Evolutionary conservation across 495 filamentous ascomycete species (phyloP), one percentile per base, ranked within the genome.

Genomic region (Lasiosphaeriaceae sp.): DNA sequence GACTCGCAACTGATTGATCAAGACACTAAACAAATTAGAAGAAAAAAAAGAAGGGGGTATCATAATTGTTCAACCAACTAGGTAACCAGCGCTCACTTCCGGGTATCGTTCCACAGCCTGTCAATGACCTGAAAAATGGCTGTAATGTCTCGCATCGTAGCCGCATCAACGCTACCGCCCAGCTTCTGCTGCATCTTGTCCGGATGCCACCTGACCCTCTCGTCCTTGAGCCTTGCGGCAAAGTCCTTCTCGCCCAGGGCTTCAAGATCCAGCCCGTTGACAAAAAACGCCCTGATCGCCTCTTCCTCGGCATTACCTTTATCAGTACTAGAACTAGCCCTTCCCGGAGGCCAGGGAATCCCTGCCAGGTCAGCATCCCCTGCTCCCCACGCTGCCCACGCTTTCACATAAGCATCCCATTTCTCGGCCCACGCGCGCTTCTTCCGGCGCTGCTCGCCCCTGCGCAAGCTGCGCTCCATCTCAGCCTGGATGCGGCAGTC

Each of bases 121-220:
- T 97, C 94, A 51, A 98, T 79, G 46, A 89, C 85, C 76, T 97
- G 93, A 65, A 98, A 98, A 11, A 96, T 87, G 6, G 88, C 87
- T 12, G 92, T 98, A 16, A 97, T 89, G 49, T 73, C 67, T 48
- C 80, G 81, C 72, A 87, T 86, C 69, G 95, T 80, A 1, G 85
- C 83, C 2, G 77, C 71, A 17, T 88, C 83, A 45, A 90, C 85
- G 55, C 79, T 70, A 0, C 79, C 83, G 2, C 90, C 89, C 62
- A 92, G 85, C 47, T 86, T 82, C 73, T 97, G 95, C 77, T 96
- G 90, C 31, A 97, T 88, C 78, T 97, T 99, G 72, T 99, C 94
- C 11, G 94, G 94, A 81, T 99, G 94, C 94, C 94, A 99, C 11
- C 91, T 76, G 11, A 97, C 84, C 37, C 94, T 82, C 75, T 99